Evolutionary conservation across 306 rosid genomes (phyloP).

Genomic region (Mucuna pruriens): DNA sequence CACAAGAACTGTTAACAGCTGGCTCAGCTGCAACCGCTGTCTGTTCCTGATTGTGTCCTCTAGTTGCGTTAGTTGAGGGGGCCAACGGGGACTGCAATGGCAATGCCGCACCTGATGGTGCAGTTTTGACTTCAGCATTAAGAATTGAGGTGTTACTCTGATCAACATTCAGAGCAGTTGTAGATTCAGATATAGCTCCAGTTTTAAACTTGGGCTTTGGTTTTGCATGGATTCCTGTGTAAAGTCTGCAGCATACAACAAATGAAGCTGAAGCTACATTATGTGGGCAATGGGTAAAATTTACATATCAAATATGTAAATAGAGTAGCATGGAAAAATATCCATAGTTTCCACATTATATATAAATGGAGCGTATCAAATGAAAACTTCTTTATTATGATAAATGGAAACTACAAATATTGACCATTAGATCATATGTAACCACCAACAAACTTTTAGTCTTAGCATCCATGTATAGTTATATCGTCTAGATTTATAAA

Average conservation of each 20-base stretch:
- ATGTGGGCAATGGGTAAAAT: not conserved
- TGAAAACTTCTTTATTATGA: too few species aligned
- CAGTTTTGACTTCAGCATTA: slow-evolving; percentile 56
- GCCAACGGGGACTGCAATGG: slow-evolving; percentile 46
- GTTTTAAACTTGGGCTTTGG: slow-evolving; percentile 72
- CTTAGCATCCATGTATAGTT: too few species aligned
- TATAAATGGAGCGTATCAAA: too few species aligned
- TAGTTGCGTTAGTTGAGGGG: slow-evolving; percentile 39
- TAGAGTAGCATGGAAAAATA: not conserved
- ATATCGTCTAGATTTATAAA: too few species aligned
- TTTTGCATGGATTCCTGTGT: slow-evolving; percentile 85
- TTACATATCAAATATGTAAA: not conserved
- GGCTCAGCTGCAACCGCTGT: slow-evolving; percentile 38
- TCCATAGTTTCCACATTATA: not conserved
- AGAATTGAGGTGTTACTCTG: slow-evolving; percentile 55
- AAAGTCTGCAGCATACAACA: slow-evolving; percentile 60
- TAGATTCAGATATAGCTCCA: slow-evolving; percentile 86
- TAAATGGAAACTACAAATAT: too few species aligned
- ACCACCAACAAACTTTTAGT: too few species aligned
- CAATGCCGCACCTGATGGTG: slow-evolving; percentile 48
- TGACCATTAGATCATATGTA: too few species aligned
- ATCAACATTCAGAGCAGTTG: slow-evolving; percentile 76
- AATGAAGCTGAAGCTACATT: not conserved
- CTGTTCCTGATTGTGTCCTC: slow-evolving; percentile 60
- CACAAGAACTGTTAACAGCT: slow-evolving; percentile 39